These are phyloP conservation scores for Dioscorea dumetorum DNA, from an alignment of 106 monocot species.

Conservation along the genomic window DNA sequence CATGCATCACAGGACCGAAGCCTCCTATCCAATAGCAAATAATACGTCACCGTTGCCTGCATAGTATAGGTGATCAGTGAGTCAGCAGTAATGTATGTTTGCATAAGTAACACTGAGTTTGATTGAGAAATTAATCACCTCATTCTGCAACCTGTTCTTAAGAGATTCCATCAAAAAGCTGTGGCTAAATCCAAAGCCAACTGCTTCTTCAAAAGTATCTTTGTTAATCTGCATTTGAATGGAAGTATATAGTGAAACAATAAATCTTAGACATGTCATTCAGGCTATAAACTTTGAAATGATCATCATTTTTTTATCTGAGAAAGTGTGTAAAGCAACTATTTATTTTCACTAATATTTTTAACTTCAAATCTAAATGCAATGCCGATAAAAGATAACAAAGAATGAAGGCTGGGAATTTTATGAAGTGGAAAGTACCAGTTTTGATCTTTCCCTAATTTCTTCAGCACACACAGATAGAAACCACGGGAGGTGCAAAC, in stretches of 20 bases:
- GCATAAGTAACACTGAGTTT: not conserved
- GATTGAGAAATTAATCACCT: constrained; percentile 28
- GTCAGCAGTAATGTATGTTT: not conserved
- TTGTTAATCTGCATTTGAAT: constrained; percentile 57
- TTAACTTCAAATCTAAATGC: not conserved
- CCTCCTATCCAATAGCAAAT: constrained; percentile 75
- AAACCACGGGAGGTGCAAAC: constrained; percentile 45
- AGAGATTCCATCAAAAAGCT: constrained; percentile 62
- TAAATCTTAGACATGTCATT: not conserved
- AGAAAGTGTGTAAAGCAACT: not conserved
- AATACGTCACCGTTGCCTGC: constrained; percentile 84
- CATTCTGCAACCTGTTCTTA: constrained; percentile 64
- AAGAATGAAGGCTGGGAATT: not conserved
- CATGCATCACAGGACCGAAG: constrained; percentile 59
- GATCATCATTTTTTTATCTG: too few species aligned
- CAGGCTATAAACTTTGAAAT: too few species aligned
- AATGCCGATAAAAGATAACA: not conserved
- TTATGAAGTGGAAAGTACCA: constrained; percentile 11
- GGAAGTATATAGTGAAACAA: not conserved
- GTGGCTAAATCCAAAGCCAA: constrained; percentile 67
- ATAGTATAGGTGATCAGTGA: not conserved
- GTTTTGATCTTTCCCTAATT: constrained; percentile 45
- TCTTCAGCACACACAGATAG: constrained; percentile 54
- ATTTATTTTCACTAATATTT: not conserved
- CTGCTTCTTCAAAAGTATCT: constrained; percentile 59